These are phyloP conservation scores for Sordaria brevicollis DNA, from an alignment of 495 filamentous ascomycete genomes.

Conservation along the genomic window DNA sequence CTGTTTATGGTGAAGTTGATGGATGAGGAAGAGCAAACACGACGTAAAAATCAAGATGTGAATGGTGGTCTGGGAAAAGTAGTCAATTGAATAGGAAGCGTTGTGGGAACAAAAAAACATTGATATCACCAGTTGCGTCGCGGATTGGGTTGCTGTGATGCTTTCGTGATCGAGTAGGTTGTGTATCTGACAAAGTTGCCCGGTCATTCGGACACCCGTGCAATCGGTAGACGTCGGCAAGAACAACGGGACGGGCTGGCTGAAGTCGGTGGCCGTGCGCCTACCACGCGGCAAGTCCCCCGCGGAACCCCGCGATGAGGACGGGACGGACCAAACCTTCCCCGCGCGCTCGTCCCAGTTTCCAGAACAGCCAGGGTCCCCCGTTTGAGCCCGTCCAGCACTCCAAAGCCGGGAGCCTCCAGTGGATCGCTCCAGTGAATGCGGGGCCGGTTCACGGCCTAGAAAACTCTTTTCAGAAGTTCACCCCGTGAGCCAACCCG, in stretches of 20 bases:
- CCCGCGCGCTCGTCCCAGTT: background rate
- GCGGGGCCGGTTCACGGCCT: background rate
- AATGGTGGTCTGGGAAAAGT: background rate
- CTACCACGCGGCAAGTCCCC: background rate
- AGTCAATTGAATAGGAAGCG: background rate
- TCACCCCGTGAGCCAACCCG: background rate
- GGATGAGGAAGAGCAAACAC: background rate
- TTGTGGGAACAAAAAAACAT: background rate
- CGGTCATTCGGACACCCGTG: no score
- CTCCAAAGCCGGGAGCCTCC: background rate
- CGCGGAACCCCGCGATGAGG: background rate
- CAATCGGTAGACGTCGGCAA: background rate
- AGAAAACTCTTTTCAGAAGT: background rate
- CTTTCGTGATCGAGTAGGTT: no score
- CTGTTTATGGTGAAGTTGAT: background rate
- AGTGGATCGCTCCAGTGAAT: background rate
- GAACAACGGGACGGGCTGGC: background rate
- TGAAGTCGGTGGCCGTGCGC: background rate
- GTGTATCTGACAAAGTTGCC: no score
- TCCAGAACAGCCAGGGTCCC: background rate
- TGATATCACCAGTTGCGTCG: background rate
- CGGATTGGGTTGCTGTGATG: background rate
- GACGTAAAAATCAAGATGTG: background rate
- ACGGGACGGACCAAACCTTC: background rate
- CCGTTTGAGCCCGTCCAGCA: no score